These are phyloP conservation scores for Talaromyces thailandensis DNA, from an alignment of 495 filamentous ascomycete species.

Conservation along the genomic window DNA sequence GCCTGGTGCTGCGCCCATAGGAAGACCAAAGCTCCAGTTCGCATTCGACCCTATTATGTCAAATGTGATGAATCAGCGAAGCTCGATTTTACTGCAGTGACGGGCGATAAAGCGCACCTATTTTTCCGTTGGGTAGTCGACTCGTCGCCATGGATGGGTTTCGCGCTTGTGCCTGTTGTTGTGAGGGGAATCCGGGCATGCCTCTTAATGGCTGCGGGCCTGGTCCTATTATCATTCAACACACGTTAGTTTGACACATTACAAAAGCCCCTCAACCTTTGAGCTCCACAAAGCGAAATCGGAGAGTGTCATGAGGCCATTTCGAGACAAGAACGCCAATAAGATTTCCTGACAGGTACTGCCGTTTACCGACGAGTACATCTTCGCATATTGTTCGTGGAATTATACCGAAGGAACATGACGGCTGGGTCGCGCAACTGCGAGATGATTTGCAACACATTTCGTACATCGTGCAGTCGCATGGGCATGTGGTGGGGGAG, in stretches of 20 bases:
- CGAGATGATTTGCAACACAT: background rate
- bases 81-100: background rate
- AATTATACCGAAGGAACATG: background rate
- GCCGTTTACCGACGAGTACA: background rate
- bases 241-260: background rate
- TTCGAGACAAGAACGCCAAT: background rate
- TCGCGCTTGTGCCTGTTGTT: slow-evolving; percentile 56
- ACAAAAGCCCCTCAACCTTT: background rate
- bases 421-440: background rate
- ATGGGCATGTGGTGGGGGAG: slow-evolving; percentile 2
- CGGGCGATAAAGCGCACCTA: slow-evolving; percentile 44
- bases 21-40: slow-evolving; percentile 69
- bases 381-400: background rate
- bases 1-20: slow-evolving; percentile 58
- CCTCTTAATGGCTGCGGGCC: slow-evolving; percentile 61
- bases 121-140: slow-evolving; percentile 67
- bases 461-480: background rate
- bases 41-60: slow-evolving; percentile 49
- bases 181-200: slow-evolving; percentile 61
- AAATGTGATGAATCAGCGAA: slow-evolving; percentile 21
- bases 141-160: slow-evolving; percentile 47
- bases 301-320: background rate
- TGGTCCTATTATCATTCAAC: slow-evolving; percentile 38
- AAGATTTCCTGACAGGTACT: background rate
- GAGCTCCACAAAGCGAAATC: background rate